A percentile compares a stretch with the other conserved stretches of the same genome.
These are phyloP conservation scores for Candida glaebosa DNA, from an alignment of 805 yeast genomes.

Conservation along the genomic window DNA sequence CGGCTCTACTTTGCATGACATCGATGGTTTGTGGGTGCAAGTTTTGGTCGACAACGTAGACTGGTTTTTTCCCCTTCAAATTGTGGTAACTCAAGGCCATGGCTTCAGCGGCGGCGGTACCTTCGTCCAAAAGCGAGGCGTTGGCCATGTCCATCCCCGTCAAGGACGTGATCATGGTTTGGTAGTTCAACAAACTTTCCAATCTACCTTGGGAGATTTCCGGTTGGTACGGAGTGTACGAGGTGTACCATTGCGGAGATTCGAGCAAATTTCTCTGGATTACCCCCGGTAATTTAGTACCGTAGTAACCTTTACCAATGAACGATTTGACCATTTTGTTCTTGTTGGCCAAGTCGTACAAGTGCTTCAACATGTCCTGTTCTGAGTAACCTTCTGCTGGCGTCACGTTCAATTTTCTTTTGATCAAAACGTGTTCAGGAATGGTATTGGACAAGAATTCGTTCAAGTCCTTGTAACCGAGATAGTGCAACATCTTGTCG, in stretches of 20 bases:
- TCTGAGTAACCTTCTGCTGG: conserved; percentile 81
- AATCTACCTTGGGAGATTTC: conserved; percentile 96
- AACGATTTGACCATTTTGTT: conserved; percentile 71
- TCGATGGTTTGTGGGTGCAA: conserved; percentile 84
- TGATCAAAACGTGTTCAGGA: conserved; percentile 70
- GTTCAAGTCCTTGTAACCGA: conserved; percentile 66
- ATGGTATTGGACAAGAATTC: conserved; percentile 70
- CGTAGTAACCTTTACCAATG: conserved; percentile 94
- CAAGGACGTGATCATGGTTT: conserved; percentile 84
- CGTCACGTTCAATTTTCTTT: conserved; percentile 60
- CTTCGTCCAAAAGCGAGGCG: conserved; percentile 93
- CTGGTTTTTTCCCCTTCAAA: conserved; percentile 60
- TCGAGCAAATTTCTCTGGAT: conserved; percentile 90
- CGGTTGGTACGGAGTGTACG: conserved; percentile 98
- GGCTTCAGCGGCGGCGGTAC: conserved; percentile 97
- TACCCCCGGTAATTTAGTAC: conserved; percentile 86
- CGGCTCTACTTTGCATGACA: conserved; percentile 77
- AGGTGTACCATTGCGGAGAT: conserved; percentile 97
- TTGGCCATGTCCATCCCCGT: conserved; percentile 95
- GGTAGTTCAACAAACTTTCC: conserved; percentile 85
- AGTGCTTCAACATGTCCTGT: conserved; percentile 68
- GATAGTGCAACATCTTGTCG: conserved; percentile 55
- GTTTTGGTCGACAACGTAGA: conserved; percentile 69
- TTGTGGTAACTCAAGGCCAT: conserved; percentile 78
- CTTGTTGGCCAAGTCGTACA: conserved; percentile 66